Evolutionary conservation across 2,329 filamentous ascomycete species (phyloP).

Genomic region (Diaporthe batatas): DNA sequence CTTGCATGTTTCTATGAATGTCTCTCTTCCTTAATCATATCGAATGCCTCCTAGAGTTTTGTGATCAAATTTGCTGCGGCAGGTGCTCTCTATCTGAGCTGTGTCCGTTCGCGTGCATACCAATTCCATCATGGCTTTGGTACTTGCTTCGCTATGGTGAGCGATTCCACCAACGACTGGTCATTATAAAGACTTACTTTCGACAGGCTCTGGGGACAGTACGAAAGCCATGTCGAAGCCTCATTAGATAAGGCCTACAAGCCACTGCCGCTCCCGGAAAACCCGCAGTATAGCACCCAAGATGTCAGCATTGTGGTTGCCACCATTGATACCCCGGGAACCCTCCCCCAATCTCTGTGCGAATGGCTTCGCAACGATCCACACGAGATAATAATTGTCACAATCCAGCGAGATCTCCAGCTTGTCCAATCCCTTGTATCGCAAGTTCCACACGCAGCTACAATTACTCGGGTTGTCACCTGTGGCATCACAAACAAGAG

Average conservation of each 20-base stretch:
- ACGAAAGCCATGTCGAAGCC: background rate
- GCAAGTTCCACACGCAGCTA: background rate
- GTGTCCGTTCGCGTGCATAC: background rate
- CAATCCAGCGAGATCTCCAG: constrained; percentile 6
- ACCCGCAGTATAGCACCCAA: background rate
- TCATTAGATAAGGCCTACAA: background rate
- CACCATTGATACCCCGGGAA: constrained; percentile 12
- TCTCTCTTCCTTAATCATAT: background rate
- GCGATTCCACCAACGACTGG: background rate
- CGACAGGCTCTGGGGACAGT: background rate
- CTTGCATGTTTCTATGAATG: too few species aligned
- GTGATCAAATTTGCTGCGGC: background rate
- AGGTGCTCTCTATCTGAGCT: too few species aligned
- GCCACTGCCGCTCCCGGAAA: background rate
- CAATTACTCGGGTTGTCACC: constrained; percentile 5
- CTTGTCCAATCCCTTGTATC: constrained; percentile 2
- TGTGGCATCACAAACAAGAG: constrained; percentile 14
- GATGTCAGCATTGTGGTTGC: constrained; percentile 29
- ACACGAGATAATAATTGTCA: constrained; percentile 15
- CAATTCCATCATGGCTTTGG: background rate
- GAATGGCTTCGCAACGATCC: constrained; percentile 2
- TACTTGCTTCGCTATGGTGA: background rate
- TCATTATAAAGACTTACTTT: rapidly evolving
- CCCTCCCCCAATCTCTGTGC: background rate
- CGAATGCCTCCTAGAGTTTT: too few species aligned